Evolutionary conservation across 768 basidiomycete genomes (phyloP), one percentile per base, ranked within the genome.

Genomic region (Lentinula lateritia): DNA sequence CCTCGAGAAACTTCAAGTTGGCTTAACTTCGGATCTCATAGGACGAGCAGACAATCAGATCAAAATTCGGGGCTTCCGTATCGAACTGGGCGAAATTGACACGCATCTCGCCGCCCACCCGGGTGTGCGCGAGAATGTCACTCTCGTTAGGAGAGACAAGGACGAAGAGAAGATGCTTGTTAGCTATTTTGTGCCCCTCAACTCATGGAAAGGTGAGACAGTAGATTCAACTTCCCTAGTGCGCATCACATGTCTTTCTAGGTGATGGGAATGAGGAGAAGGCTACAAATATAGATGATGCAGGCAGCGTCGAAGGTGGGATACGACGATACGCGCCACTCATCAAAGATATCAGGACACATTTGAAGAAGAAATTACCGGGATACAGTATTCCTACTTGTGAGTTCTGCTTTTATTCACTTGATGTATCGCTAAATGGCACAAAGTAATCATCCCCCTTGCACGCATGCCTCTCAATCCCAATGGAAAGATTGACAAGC

Each of bases 81-180:
- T 99, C 69, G 97, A 99, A 72, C 83, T 98, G 6, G 95, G 95
- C 15, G 97, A 99, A 73, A 97, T 99, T 65, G 97, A 99, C 72
- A 97, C 92, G 0, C 88, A 96, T 75, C 85, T 99, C 61, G 92
- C 90, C 67, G 88, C 95, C 68, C 95, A 98, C 71, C 90, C 93
- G 7, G 83, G 93, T 18, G 86, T 99, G 2, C 80, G 96, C n/a
- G 97, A 98, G 76, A 99, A 99, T 71, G 95, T 99, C 57, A 98
- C 97, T 2, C 83, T 98, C 42, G 95, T 99, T 48, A 79, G 96
- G 66, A 80, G 96, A 71, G 96, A 99, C 78, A 98, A 98, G 79
- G 93, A 98, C 74, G 97, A 98, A 74, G 97, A 99, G 77, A 98
- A 99, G 79, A 95, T 98, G 38, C 85, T 99, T 34, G 90, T 99